Evolutionary conservation across 1,139 yeast genomes (phyloP).

Genomic region (Cylindricascospora bacillispora): DNA sequence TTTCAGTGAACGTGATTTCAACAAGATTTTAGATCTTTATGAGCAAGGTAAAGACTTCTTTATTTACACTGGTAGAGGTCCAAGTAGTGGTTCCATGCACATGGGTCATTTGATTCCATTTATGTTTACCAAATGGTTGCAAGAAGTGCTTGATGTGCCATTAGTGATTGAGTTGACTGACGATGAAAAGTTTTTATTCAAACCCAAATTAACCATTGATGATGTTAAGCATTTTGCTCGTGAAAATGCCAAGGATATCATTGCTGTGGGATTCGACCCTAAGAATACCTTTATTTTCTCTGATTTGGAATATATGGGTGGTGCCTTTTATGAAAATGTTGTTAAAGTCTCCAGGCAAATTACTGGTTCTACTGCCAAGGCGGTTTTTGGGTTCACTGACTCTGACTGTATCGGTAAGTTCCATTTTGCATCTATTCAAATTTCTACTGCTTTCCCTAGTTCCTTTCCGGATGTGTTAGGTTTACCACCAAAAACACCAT

Average conservation of each 20-base stretch:
- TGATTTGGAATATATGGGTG: constrained; percentile 85
- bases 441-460: constrained; percentile 90
- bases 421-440: constrained; percentile 93
- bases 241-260: constrained; percentile 85
- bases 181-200: constrained; percentile 94
- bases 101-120: constrained; percentile 97
- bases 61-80: constrained; percentile 96
- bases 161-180: constrained; percentile 91
- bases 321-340: constrained; percentile 87
- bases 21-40: constrained; percentile 66
- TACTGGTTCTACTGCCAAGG: constrained; percentile 89
- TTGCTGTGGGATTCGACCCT: constrained; percentile 89
- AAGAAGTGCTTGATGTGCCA: constrained; percentile 96
- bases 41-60: constrained; percentile 94
- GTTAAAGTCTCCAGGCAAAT: constrained; percentile 91
- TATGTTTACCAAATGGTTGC: constrained; percentile 93
- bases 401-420: constrained; percentile 89
- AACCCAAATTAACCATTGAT: constrained; percentile 74
- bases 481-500: constrained; percentile 75
- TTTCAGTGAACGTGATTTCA: constrained; percentile 85
- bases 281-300: constrained; percentile 91
- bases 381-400: constrained; percentile 96
- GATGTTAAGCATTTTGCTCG: constrained; percentile 72
- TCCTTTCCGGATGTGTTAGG: constrained; percentile 92
- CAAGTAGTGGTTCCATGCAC: constrained; percentile 90